phyloP scores from a whole-genome alignment of 2,329 filamentous ascomycete species.

The Gaeumannomyces tritici region DNA sequence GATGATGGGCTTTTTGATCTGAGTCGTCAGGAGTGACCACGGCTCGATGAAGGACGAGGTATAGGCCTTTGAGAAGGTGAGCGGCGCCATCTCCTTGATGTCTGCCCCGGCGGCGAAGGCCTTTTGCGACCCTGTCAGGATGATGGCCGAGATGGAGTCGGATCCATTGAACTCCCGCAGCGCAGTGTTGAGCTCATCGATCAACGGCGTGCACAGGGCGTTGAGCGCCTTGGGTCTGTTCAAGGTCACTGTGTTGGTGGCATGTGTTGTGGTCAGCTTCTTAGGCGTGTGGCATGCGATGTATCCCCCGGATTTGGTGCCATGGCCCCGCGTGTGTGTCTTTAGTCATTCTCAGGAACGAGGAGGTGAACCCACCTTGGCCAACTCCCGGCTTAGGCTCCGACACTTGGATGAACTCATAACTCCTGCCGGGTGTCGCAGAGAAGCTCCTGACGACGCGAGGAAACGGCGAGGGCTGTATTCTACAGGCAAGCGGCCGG shows the following conservation, averaged over 20 bases:
- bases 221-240: constrained; percentile 95
- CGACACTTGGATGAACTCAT: constrained; percentile 76
- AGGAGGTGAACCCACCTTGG: constrained; percentile 50
- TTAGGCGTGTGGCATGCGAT: neutral
- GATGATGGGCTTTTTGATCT: constrained; percentile 88
- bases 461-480: constrained; percentile 48
- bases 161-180: constrained; percentile 61
- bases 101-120: constrained; percentile 95
- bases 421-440: constrained; percentile 36
- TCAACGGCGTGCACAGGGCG: constrained; percentile 83
- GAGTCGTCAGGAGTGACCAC: constrained; percentile 79
- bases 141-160: constrained; percentile 61
- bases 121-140: constrained; percentile 81
- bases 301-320: too few species aligned
- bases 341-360: neutral
- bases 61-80: constrained; percentile 84
- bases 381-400: constrained; percentile 82
- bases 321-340: neutral
- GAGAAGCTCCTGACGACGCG: constrained; percentile 43
- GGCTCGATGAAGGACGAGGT: constrained; percentile 86
- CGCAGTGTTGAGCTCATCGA: constrained; percentile 78
- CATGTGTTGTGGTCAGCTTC: neutral
- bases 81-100: constrained; percentile 97
- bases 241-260: constrained; percentile 59
- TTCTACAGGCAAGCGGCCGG: constrained; percentile 50